Conservation (phyloP, 1,284 basidiomycete species). For the Ceraceosorus guamensis region DNA sequence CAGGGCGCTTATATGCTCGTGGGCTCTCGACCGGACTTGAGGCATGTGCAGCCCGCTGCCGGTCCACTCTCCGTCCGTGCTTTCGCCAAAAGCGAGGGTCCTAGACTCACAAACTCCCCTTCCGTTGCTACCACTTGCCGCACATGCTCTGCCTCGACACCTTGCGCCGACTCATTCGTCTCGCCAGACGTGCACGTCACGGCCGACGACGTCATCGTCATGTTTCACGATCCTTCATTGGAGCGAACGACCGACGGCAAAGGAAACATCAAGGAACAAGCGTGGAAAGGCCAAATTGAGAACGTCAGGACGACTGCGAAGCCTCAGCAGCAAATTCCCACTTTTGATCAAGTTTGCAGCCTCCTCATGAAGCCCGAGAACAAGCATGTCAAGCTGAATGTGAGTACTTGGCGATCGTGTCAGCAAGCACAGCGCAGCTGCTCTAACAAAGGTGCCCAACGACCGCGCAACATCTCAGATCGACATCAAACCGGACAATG, state of each 20-base stretch:
- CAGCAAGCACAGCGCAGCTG: not conserved
- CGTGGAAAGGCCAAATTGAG: slow-evolving; percentile 64
- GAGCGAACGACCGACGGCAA: slow-evolving; percentile 56
- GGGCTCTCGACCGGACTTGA: not conserved
- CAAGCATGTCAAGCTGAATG: slow-evolving; percentile 45
- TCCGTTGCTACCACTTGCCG: too few relatives aligned
- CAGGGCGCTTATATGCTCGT: not conserved
- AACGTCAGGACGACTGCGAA: slow-evolving; percentile 72
- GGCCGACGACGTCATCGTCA: slow-evolving; percentile 75
- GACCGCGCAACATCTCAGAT: slow-evolving; percentile 50
- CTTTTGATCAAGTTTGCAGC: slow-evolving; percentile 40
- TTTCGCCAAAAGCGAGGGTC: too few relatives aligned
- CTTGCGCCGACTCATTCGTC: too few relatives aligned
- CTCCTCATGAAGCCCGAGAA: slow-evolving; percentile 41
- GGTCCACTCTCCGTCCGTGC: too few relatives aligned
- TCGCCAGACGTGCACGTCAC: slow-evolving; percentile 87
- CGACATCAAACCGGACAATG: slow-evolving; percentile 88
- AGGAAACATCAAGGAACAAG: slow-evolving; percentile 53
- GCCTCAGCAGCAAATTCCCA: slow-evolving; percentile 56
- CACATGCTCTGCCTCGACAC: too few relatives aligned
- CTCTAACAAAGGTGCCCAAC: not conserved
- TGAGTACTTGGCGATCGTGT: slow-evolving; percentile 7
- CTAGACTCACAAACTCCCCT: too few relatives aligned
- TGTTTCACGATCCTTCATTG: slow-evolving; percentile 83
- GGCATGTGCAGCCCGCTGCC: not conserved